These are phyloP conservation scores for Plantago coronopus DNA, from an alignment of 305 asterid genomes.

Conservation along the genomic window DNA sequence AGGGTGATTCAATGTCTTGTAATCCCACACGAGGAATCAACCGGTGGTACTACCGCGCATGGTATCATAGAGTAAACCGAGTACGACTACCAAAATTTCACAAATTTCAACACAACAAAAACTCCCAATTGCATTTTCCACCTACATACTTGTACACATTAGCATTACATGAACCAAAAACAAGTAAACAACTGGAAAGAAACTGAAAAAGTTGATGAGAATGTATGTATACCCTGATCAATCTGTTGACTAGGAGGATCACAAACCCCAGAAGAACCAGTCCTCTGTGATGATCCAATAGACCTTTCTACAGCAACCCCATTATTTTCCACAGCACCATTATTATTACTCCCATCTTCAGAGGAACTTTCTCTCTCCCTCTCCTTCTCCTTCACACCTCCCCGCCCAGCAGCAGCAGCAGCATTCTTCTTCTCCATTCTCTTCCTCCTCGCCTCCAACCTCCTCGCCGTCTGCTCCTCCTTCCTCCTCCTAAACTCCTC, in stretches of 20 bases:
- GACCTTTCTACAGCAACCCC: conserved; percentile 36
- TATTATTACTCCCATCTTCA: conserved; percentile 31
- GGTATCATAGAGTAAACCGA: not conserved
- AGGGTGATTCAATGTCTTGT: no score
- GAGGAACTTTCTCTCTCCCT: conserved; percentile 22
- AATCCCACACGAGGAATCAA: no score
- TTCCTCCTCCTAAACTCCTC: conserved; percentile 45
- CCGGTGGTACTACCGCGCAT: no score
- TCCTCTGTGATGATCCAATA: conserved; percentile 39
- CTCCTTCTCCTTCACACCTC: conserved; percentile 25
- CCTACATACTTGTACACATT: not conserved
- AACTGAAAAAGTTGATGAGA: conserved; percentile 12
- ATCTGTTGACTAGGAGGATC: conserved; percentile 37
- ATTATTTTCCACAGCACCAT: conserved; percentile 12
- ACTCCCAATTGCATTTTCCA: not conserved
- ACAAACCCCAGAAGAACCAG: conserved; percentile 55
- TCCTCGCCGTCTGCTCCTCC: conserved; percentile 55
- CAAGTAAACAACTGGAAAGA: not conserved
- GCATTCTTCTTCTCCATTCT: conserved; percentile 56
- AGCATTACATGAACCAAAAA: not conserved
- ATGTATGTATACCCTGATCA: conserved; percentile 37
- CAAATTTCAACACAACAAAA: not conserved
- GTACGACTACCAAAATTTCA: no score
- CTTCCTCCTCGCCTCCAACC: conserved; percentile 65
- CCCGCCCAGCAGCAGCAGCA: not conserved